Conservation (phyloP, 202 grass and related monocot species). For the Musa balbisiana region DNA sequence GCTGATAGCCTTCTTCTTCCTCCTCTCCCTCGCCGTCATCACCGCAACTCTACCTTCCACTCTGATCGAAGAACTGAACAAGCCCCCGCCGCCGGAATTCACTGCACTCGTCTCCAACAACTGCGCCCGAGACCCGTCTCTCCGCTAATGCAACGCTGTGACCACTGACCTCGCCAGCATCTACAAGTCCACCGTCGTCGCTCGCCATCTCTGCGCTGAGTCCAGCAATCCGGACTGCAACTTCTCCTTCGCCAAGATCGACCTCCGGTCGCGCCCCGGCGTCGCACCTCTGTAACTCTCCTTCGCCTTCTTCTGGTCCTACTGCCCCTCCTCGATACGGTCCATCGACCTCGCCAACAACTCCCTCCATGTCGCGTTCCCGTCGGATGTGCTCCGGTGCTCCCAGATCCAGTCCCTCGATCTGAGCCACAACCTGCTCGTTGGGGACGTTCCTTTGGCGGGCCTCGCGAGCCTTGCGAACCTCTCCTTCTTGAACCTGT, state of each 20-base stretch:
- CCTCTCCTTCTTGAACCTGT: constrained; percentile 11
- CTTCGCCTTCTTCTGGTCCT: constrained; percentile 24
- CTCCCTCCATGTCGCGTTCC: constrained; percentile 2
- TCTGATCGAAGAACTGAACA: constrained; percentile 21
- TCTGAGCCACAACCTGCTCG: constrained; percentile 5
- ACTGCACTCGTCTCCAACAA: background rate
- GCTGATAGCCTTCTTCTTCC: background rate
- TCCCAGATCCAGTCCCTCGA: constrained; percentile 8
- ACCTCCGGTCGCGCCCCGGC: constrained; percentile 8
- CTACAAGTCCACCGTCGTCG: constrained; percentile 15
- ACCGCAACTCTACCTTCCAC: background rate
- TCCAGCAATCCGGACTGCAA: constrained; percentile 16
- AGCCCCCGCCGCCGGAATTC: constrained; percentile 17
- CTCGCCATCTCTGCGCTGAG: constrained; percentile 16
- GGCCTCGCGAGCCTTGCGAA: background rate
- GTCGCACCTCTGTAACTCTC: constrained; percentile 17
- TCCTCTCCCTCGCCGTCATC: background rate
- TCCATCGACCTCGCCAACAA: constrained; percentile 17
- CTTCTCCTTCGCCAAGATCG: constrained; percentile 6
- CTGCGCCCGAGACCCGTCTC: constrained; percentile 1
- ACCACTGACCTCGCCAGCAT: constrained; percentile 1
- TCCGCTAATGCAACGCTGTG: constrained; percentile 14
- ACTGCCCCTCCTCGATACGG: constrained; percentile 14
- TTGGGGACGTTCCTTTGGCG: background rate
- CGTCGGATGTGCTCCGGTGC: background rate